These are phyloP conservation scores for Mycena amicta DNA, from an alignment of 768 basidiomycete genomes.

Conservation along the genomic window DNA sequence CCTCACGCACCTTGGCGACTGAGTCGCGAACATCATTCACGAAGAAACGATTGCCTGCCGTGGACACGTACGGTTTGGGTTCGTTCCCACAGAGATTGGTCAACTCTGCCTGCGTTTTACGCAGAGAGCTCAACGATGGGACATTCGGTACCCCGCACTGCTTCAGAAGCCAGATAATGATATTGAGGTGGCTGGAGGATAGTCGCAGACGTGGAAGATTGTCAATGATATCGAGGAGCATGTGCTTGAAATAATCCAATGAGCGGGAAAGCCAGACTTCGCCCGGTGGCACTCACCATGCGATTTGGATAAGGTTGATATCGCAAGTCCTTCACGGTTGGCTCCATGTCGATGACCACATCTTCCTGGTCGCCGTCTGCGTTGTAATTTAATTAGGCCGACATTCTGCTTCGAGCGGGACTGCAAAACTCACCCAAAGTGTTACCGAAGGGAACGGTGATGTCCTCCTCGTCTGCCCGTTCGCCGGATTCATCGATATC, in stretches of 20 bases:
- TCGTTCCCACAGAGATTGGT: not conserved
- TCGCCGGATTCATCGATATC: no score
- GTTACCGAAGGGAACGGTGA: no score
- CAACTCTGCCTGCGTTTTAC: conserved; percentile 15
- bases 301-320: not conserved
- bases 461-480: no score
- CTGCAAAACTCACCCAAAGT: no score
- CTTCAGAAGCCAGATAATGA: conserved; percentile 23
- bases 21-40: conserved; percentile 25
- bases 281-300: not conserved
- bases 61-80: conserved; percentile 20
- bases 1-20: conserved; percentile 19
- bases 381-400: no score
- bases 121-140: conserved; percentile 20
- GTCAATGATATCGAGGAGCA: conserved; percentile 25
- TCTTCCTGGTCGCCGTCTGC: not conserved
- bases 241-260: conserved; percentile 13
- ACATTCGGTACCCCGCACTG: conserved; percentile 24
- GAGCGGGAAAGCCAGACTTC: not conserved
- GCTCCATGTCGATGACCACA: not conserved
- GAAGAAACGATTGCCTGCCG: conserved; percentile 33
- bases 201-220: conserved; percentile 26
- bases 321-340: not conserved
- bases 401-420: no score
- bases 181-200: conserved; percentile 16